phyloP scores from a whole-genome alignment of 768 basidiomycete species.

The Panellus pusillus region DNA sequence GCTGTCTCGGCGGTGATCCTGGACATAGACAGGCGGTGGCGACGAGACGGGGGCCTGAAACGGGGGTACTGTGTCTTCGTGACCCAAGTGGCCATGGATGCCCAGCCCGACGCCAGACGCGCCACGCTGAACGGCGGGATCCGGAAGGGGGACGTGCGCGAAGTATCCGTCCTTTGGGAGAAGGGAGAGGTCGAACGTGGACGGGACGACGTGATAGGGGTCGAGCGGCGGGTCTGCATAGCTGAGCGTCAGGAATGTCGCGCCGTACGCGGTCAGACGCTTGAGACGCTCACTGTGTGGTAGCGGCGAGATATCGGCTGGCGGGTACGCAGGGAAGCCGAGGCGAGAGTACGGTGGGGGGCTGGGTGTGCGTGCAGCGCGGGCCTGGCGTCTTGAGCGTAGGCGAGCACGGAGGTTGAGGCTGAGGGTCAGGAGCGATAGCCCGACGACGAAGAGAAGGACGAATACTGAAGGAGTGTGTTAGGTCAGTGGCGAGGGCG shows the following conservation, averaged over 20 bases:
- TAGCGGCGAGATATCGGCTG: not conserved
- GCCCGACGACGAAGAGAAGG: slow-evolving; percentile 1
- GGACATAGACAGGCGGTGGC: slow-evolving; percentile 13
- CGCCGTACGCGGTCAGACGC: not conserved
- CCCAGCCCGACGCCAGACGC: not conserved
- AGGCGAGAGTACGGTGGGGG: slow-evolving; percentile 12
- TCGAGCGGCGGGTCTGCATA: slow-evolving; percentile 20
- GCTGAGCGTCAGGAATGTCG: slow-evolving; percentile 10
- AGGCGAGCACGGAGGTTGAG: slow-evolving; percentile 5
- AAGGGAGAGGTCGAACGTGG: slow-evolving; percentile 26
- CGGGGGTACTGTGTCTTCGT: too few relatives aligned
- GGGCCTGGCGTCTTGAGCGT: not conserved
- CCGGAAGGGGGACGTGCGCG: slow-evolving; percentile 6
- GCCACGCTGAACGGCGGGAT: not conserved
- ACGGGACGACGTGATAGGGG: slow-evolving; percentile 26
- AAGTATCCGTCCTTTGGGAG: slow-evolving; percentile 25
- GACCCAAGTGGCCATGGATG: not conserved
- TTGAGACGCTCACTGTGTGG: not conserved
- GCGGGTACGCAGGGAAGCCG: slow-evolving; percentile 6
- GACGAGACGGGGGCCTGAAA: not conserved
- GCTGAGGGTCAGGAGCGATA: slow-evolving; percentile 3
- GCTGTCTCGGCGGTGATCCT: not conserved
- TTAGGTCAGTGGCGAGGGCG: not conserved
- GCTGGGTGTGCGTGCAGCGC: not conserved
- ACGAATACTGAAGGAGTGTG: not conserved